Conservation (phyloP, 352 stramenopile genomes). For the Pythium brassicae region DNA sequence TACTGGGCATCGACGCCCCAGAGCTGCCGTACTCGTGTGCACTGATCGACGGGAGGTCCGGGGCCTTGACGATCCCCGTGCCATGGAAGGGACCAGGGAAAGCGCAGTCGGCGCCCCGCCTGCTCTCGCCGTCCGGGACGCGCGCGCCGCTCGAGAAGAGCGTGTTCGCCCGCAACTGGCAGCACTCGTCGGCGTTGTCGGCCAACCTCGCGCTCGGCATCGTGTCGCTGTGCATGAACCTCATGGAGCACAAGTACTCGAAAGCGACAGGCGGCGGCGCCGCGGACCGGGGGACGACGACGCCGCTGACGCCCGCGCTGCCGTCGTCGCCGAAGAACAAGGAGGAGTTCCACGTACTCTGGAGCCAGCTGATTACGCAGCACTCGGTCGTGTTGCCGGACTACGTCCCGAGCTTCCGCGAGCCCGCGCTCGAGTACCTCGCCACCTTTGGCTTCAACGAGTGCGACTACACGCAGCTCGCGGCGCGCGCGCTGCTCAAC, state of each 20-base stretch:
- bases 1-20: slow-evolving; percentile 53
- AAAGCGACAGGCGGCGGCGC: slow-evolving; percentile 12
- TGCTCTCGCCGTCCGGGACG: slow-evolving; percentile 8
- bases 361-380: slow-evolving; percentile 85
- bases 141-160: slow-evolving; percentile 16
- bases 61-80: slow-evolving; percentile 67
- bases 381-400: slow-evolving; percentile 78
- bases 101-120: background rate
- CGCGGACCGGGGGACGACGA: no score
- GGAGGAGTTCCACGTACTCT: slow-evolving; percentile 81
- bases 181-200: slow-evolving; percentile 68
- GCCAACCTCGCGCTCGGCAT: slow-evolving; percentile 64
- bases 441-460: slow-evolving; percentile 73
- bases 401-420: slow-evolving; percentile 56
- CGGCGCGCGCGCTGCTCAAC: slow-evolving; percentile 61
- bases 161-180: slow-evolving; percentile 60
- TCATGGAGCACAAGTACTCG: slow-evolving; percentile 78
- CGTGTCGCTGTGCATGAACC: slow-evolving; percentile 73
- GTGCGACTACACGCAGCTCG: slow-evolving; percentile 74
- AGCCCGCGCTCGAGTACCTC: slow-evolving; percentile 69
- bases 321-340: slow-evolving; percentile 55
- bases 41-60: slow-evolving; percentile 43
- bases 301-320: slow-evolving; percentile 9
- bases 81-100: slow-evolving; percentile 34
- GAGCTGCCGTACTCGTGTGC: slow-evolving; percentile 63